Percentiles rank a stretch among this genome's conserved stretches.
phyloP scores from a whole-genome alignment of 495 filamentous ascomycete genomes.

The Penicillium crystallinum region DNA sequence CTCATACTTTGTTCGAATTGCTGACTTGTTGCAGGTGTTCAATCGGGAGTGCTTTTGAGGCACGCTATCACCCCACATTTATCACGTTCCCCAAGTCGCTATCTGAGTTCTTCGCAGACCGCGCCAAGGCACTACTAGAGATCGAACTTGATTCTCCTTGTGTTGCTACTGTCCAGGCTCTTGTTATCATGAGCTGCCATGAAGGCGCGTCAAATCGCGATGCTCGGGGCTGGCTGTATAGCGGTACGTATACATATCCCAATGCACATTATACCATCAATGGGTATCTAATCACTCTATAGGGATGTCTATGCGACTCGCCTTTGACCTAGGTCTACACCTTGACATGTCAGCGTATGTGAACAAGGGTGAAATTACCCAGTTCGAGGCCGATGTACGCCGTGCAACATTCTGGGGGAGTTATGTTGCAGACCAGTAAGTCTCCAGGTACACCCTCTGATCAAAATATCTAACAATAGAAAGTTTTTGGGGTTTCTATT shows the following conservation, averaged over 20 bases:
- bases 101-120: constrained; percentile 44
- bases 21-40: constrained; percentile 35
- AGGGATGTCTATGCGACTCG: constrained; percentile 50
- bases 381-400: constrained; percentile 41
- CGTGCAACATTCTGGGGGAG: constrained; percentile 46
- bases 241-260: constrained; percentile 26
- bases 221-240: constrained; percentile 49
- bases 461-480: not conserved
- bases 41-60: constrained; percentile 44
- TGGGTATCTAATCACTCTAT: constrained; percentile 1
- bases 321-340: constrained; percentile 47
- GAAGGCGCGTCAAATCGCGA: constrained; percentile 45
- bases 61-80: constrained; percentile 42
- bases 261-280: not conserved
- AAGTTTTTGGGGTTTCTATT: constrained; percentile 48
- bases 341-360: constrained; percentile 45
- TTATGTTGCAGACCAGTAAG: constrained; percentile 48
- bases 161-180: constrained; percentile 47
- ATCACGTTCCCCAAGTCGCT: constrained; percentile 45
- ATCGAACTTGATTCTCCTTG: constrained; percentile 47
- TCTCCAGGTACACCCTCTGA: not conserved
- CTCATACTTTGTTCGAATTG: not conserved
- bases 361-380: constrained; percentile 37
- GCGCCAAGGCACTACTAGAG: constrained; percentile 46
- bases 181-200: constrained; percentile 44